Evolutionary conservation across 306 rosid species (phyloP), one percentile per base, ranked within the genome.

Genomic region (Prunus mira): DNA sequence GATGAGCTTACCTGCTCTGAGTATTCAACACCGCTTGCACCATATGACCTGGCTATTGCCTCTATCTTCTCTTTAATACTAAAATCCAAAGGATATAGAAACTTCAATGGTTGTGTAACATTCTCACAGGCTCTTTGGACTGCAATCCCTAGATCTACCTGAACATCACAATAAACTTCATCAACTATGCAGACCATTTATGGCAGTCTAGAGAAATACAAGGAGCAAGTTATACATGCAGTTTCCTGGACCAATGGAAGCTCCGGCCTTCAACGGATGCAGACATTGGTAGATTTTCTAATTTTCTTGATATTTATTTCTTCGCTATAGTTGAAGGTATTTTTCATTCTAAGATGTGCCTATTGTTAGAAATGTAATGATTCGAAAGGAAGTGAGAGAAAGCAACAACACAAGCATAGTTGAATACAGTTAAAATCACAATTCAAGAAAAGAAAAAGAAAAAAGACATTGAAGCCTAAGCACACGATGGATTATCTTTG

Each of bases 11-110:
- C 98, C 97, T 92, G 97, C 77, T 95, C 97, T 0, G 97, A 92
- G 90, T 84, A 95, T 77, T 88, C 92, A 75, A 92, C 97, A 4
- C 91, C 86, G 30, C 91, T 84, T 67, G 98, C 98, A 20, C 98
- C 98, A 72, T 95, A 95, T 72, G 98, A 95, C 76, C 80, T 88
- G 77, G 98, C 98, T 78, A 95, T 95, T 64, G 93, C 97, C 82
- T 88, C 97, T 82, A 95, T 92, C 79, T 95, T 95, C 76, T 87
- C 93, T 83, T 95, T 95, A 66, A 95, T 92, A 78, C 93, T 57
- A 58, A 69, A 28, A 38, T 90, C 98, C 82, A 95, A 68, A 34
- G 97, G 89, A 87, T 95, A 95, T 55, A 95, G 79, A 84, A 92
- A 95, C 80, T 91, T 90, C 88, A 95, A 81, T 19, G 88, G 89